Base-by-base conservation (phyloP, 1,139 yeast genomes). In the Blastobotrys elegans region DNA sequence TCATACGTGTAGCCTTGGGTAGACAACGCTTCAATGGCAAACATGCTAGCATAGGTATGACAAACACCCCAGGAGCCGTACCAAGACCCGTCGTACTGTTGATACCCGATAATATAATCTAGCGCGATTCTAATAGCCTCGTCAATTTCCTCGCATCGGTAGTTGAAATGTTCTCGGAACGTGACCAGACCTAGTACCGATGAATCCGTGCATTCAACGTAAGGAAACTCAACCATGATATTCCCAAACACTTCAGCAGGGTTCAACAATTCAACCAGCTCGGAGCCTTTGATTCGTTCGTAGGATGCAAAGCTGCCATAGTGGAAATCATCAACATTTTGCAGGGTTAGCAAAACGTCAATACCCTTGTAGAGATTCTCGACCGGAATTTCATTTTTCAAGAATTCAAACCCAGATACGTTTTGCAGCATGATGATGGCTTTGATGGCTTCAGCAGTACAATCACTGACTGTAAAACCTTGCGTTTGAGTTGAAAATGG, bases 51-150 rank as follows among this genome's bases (percentile, higher is more conserved):
- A 67, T 94, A 94, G 0, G 97, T 87, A 63, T 77, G 89, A 62
- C 99, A 94, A 10, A 94, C 84, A 38, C 98, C 99, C 99, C 99
- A 94, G 38, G 90, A 82, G 1, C 99, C 99, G 64, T 90, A 94
- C 97, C 98, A 94, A 8, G 96, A 82, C 0, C 99, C 99, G 64
- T 92, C 96, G 0, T 64, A 61, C 40, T 74, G 71, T 65, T 94
- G 98, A 1, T 77, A 76, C 3, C 71, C 65, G 45, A 77, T 76
- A 42, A 94, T 87, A 59, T 83, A 94, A 2, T 75, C 68, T 14
- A 87, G 74, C 0, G 97, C 97, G 48, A 80, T 75, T 3, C 77
- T 72, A 41, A 94, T 84, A 0, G 96, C 82, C 31, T 70, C 60
- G 44, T 75, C 70, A 38, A 94, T 82, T 43, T 85, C 88, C 7